phyloP scores from a whole-genome alignment of 1,284 basidiomycete genomes.

The Ustilago shanxiensis region DNA sequence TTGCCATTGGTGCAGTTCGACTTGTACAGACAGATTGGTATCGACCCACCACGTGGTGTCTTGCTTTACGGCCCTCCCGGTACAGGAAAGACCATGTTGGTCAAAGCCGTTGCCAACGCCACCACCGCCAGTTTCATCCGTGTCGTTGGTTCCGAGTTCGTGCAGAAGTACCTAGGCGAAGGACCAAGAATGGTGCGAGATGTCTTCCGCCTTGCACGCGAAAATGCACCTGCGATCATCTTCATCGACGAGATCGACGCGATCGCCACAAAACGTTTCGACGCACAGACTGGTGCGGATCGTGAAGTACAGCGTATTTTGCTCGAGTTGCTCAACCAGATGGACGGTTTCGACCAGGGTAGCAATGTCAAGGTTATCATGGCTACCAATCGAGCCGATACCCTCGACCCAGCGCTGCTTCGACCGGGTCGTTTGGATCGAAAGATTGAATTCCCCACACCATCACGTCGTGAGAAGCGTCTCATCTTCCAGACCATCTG shows the following conservation, averaged over 20 bases:
- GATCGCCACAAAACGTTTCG: constrained; percentile 99
- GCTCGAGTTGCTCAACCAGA: constrained; percentile 97
- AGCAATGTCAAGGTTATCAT: constrained; percentile 88
- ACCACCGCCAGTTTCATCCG: constrained; percentile 98
- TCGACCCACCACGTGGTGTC: constrained; percentile 93
- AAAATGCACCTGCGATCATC: constrained; percentile 98
- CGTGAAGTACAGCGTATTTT: constrained; percentile 98
- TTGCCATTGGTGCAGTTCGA: constrained; percentile 94
- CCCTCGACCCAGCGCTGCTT: constrained; percentile 85
- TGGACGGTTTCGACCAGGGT: constrained; percentile 99
- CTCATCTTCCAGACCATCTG: constrained; percentile 99
- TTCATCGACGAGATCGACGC: constrained; percentile 99
- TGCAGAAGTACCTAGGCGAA: constrained; percentile 99
- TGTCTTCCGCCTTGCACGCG: constrained; percentile 95
- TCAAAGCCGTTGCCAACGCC: constrained; percentile 97
- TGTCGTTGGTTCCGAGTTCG: constrained; percentile 97
- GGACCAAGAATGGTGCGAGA: constrained; percentile 99
- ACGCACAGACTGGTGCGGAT: constrained; percentile 98
- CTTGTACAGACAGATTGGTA: constrained; percentile 98
- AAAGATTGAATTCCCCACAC: constrained; percentile 98
- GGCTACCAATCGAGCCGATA: constrained; percentile 70
- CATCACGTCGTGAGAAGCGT: constrained; percentile 93
- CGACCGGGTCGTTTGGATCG: constrained; percentile 97
- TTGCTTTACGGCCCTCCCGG: constrained; percentile 94
- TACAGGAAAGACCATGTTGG: constrained; percentile 99